phyloP scores from a whole-genome alignment of 768 basidiomycete species.

The Boletus pseudo-olivaceus region DNA sequence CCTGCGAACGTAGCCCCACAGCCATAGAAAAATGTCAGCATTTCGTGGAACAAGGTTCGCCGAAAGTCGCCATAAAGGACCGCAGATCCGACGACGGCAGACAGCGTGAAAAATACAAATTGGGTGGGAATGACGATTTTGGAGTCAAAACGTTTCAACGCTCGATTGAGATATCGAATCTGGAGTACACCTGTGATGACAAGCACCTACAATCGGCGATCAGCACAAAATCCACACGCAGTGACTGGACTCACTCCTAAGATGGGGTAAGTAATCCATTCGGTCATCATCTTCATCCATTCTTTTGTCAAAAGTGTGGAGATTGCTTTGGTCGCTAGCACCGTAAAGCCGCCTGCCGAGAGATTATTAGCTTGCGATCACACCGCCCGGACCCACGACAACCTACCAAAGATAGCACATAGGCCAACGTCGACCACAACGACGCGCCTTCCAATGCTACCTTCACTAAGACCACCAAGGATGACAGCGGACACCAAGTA shows the following conservation, averaged over 20 bases:
- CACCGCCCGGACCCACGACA: not conserved
- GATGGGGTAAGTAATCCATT: constrained; percentile 82
- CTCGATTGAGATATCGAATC: constrained; percentile 79
- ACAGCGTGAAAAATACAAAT: constrained; percentile 92
- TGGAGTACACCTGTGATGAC: constrained; percentile 75
- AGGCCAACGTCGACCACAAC: constrained; percentile 86
- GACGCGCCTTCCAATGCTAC: constrained; percentile 55
- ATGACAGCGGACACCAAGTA: constrained; percentile 56
- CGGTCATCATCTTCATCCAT: constrained; percentile 71
- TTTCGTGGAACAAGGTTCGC: constrained; percentile 73
- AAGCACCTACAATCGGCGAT: constrained; percentile 49
- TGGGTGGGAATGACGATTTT: constrained; percentile 95
- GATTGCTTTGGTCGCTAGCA: constrained; percentile 88
- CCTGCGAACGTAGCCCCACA: constrained; percentile 87
- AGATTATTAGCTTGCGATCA: not conserved
- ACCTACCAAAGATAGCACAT: constrained; percentile 77
- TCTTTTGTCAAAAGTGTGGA: constrained; percentile 80
- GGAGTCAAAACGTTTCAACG: constrained; percentile 89
- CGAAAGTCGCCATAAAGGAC: constrained; percentile 94
- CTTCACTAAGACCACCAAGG: constrained; percentile 65
- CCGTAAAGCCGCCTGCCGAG: constrained; percentile 81
- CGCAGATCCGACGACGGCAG: constrained; percentile 88
- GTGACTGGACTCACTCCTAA: constrained; percentile 49
- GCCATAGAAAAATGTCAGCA: constrained; percentile 83
- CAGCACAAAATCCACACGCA: constrained; percentile 2